Conservation (phyloP, 306 rosid species). For the Citrullus mucosospermus region DNA sequence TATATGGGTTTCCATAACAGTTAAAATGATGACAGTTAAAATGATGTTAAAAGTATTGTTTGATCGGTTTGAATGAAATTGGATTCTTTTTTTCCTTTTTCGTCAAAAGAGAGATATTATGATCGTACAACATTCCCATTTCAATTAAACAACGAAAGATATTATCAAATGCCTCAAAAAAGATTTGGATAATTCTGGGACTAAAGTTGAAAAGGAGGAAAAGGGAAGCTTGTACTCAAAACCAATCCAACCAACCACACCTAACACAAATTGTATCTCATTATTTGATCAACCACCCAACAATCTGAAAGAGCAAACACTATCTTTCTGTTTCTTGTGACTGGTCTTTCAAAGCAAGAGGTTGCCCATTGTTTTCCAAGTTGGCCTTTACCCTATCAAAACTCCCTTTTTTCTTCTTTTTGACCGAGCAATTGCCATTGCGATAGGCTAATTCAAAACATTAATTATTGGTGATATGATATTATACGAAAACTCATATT, state of each 20-base stretch:
- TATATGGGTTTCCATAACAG: background rate
- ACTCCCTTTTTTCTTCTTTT: background rate
- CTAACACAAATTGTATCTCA: conserved; percentile 13
- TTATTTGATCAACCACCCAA: conserved; percentile 15
- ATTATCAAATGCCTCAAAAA: background rate
- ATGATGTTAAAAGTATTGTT: background rate
- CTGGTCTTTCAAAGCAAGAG: background rate
- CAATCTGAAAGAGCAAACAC: background rate
- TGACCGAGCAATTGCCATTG: background rate
- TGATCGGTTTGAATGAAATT: background rate
- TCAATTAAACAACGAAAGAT: background rate
- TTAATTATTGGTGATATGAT: background rate
- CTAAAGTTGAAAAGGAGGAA: background rate
- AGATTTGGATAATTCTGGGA: background rate
- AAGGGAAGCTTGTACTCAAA: background rate
- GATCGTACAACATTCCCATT: background rate
- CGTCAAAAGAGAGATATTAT: background rate
- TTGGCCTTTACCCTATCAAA: conserved; percentile 4
- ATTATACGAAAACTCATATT: background rate
- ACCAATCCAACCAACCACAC: conserved; percentile 11
- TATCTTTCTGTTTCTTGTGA: background rate
- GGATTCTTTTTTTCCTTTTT: background rate
- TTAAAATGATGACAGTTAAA: background rate
- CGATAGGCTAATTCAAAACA: background rate
- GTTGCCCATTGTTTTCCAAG: conserved; percentile 13